A percentile compares a stretch with the other conserved stretches of the same genome.
These are phyloP conservation scores for Massariosphaeria phaeospora DNA, from an alignment of 495 filamentous ascomycete species.

Conservation along the genomic window DNA sequence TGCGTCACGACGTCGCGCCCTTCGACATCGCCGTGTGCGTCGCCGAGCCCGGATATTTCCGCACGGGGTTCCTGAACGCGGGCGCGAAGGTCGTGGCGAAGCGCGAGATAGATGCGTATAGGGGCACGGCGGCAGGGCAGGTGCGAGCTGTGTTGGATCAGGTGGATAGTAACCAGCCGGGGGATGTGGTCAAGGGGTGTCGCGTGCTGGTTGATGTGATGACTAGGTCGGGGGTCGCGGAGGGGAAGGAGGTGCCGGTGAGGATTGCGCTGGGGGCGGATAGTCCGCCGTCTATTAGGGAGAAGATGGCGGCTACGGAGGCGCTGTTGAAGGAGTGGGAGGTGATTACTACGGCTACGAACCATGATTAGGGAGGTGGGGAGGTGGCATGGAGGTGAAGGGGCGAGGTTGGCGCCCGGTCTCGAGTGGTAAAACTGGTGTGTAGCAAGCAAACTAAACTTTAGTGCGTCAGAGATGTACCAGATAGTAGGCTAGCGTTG, in stretches of 20 bases:
- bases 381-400: neutral
- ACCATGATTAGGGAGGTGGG: constrained; percentile 39
- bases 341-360: constrained; percentile 39
- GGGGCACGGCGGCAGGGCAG: constrained; percentile 9
- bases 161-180: constrained; percentile 41
- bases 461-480: neutral
- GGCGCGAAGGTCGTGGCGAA: constrained; percentile 13
- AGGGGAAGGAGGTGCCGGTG: constrained; percentile 42
- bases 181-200: constrained; percentile 48
- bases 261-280: constrained; percentile 49
- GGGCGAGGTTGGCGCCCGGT: neutral
- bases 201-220: constrained; percentile 48
- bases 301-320: constrained; percentile 38
- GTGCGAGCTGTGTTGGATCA: constrained; percentile 8
- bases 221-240: constrained; percentile 40
- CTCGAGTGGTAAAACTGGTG: neutral
- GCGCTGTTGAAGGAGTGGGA: constrained; percentile 43
- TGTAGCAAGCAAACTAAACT: neutral
- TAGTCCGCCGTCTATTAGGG: constrained; percentile 38
- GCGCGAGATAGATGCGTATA: constrained; percentile 28
- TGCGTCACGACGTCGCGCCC: constrained; percentile 46
- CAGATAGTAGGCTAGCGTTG: neutral
- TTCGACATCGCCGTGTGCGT: constrained; percentile 47
- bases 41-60: constrained; percentile 51
- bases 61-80: constrained; percentile 42